These are phyloP conservation scores for Plasmopara viticola DNA, from an alignment of 352 stramenopile genomes.

Conservation along the genomic window DNA sequence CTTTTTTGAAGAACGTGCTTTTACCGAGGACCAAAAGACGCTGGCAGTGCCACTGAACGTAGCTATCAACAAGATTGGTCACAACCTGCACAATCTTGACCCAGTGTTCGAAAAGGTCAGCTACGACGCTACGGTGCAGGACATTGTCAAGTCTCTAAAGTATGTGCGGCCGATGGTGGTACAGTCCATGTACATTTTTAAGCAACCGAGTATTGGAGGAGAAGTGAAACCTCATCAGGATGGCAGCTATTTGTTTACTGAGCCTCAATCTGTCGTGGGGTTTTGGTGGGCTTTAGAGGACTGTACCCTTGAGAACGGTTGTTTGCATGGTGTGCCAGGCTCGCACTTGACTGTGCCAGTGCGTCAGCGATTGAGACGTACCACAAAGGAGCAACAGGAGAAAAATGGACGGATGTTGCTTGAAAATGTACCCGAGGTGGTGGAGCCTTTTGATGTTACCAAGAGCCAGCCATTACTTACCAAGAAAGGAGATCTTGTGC, in stretches of 20 bases:
- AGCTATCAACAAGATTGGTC: constrained; percentile 94
- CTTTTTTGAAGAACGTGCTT: constrained; percentile 91
- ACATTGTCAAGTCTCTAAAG: constrained; percentile 75
- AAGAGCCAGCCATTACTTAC: constrained; percentile 65
- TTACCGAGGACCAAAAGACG: constrained; percentile 59
- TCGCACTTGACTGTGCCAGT: constrained; percentile 85
- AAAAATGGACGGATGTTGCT: no score
- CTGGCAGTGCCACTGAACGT: constrained; percentile 52
- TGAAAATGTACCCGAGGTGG: constrained; percentile 49
- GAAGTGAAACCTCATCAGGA: no score
- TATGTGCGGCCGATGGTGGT: constrained; percentile 88
- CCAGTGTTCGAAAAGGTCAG: constrained; percentile 83
- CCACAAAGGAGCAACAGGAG: constrained; percentile 38
- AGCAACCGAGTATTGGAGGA: constrained; percentile 90
- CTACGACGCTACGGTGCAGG: constrained; percentile 63
- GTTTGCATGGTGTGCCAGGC: constrained; percentile 88
- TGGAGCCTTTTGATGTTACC: constrained; percentile 51
- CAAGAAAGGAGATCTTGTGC: constrained; percentile 91
- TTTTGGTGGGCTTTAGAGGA: no score
- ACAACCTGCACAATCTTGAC: constrained; percentile 92
- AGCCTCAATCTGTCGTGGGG: no score
- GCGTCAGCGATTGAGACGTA: constrained; percentile 80
- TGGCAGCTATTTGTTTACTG: no score
- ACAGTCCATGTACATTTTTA: constrained; percentile 98
- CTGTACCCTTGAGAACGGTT: constrained; percentile 92